A percentile compares a stretch with the other conserved stretches of the same genome.
Conservation (phyloP, 208 protist species). For the Lotmaria passim region DNA sequence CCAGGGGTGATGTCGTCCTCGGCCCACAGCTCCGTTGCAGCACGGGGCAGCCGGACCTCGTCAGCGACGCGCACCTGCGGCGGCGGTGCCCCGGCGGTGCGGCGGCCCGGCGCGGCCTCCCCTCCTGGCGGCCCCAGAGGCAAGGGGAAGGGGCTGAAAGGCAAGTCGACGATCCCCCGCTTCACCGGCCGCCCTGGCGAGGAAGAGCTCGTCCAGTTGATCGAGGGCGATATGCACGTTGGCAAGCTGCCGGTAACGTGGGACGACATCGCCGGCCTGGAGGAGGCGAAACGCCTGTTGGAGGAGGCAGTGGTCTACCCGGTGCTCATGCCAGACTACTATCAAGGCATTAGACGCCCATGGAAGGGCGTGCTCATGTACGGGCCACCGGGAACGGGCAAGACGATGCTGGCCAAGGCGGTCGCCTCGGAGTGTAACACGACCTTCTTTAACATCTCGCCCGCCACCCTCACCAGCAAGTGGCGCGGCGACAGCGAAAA, state of each 20-base stretch:
- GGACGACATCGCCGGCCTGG: slow-evolving; percentile 90
- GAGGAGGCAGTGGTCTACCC: slow-evolving; percentile 95
- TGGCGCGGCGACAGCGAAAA: slow-evolving; percentile 95
- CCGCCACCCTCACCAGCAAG: slow-evolving; percentile 93
- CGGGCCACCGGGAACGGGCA: slow-evolving; percentile 93
- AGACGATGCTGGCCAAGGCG: slow-evolving; percentile 95
- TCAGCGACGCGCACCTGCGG: slow-evolving; percentile 10
- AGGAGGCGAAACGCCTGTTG: slow-evolving; percentile 91
- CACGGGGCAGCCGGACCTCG: slow-evolving; percentile 9
- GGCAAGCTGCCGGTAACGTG: slow-evolving; percentile 71
- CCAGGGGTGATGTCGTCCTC: background rate
- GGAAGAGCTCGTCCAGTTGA: slow-evolving; percentile 82
- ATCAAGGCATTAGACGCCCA: slow-evolving; percentile 88
- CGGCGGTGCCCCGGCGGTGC: background rate
- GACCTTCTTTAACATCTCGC: slow-evolving; percentile 96
- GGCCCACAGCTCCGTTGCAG: background rate
- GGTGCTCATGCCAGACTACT: slow-evolving; percentile 93
- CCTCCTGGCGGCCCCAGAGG: background rate
- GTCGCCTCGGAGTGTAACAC: slow-evolving; percentile 90
- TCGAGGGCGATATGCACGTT: slow-evolving; percentile 88
- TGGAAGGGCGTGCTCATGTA: slow-evolving; percentile 94
- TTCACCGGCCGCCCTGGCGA: slow-evolving; percentile 75
- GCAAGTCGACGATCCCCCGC: slow-evolving; percentile 36
- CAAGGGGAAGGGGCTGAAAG: slow-evolving; percentile 9
- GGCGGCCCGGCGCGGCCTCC: background rate